Evolutionary conservation across 2,329 filamentous ascomycete genomes (phyloP).

Genomic region (Neodidymelliopsis sp.): DNA sequence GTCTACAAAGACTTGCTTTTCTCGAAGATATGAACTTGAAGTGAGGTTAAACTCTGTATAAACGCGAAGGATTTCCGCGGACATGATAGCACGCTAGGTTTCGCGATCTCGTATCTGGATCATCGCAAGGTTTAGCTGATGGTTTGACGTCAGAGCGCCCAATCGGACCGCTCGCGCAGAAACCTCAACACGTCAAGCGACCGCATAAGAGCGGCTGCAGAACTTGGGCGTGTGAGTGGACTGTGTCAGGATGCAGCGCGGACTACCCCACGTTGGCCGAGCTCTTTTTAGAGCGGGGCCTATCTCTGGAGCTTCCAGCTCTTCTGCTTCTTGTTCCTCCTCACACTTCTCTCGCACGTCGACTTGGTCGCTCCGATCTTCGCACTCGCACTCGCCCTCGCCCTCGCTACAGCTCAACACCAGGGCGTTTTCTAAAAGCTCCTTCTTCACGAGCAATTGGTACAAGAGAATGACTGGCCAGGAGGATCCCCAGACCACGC

Average conservation of each 20-base stretch:
- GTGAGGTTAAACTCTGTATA: not conserved
- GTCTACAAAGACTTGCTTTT: not conserved
- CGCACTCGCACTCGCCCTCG: not conserved
- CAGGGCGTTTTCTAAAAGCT: conserved; percentile 15
- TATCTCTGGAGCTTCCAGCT: conserved; percentile 4
- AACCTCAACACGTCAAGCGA: conserved; percentile 32
- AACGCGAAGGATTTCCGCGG: conserved; percentile 21
- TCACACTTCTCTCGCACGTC: conserved; percentile 6
- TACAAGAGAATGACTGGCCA: conserved; percentile 31
- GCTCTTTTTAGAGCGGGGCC: conserved; percentile 20
- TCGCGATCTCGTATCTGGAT: conserved; percentile 23
- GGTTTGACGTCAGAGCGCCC: conserved; percentile 36
- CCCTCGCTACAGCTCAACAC: conserved; percentile 9
- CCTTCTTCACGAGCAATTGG: conserved; percentile 20
- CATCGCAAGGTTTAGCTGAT: conserved; percentile 31
- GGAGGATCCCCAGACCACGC: conserved; percentile 23
- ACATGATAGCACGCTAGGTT: conserved; percentile 5
- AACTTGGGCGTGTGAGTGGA: conserved; percentile 20
- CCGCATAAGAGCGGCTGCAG: conserved; percentile 30
- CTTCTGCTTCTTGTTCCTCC: conserved; percentile 1
- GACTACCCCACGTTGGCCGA: conserved; percentile 35
- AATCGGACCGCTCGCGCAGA: conserved; percentile 33
- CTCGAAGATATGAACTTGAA: not conserved
- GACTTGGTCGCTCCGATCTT: conserved; percentile 8
- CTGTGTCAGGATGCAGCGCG: conserved; percentile 27